Conservation (phyloP, 129 eudicot genomes). For the Chrysanthemum lavandulifolium region DNA sequence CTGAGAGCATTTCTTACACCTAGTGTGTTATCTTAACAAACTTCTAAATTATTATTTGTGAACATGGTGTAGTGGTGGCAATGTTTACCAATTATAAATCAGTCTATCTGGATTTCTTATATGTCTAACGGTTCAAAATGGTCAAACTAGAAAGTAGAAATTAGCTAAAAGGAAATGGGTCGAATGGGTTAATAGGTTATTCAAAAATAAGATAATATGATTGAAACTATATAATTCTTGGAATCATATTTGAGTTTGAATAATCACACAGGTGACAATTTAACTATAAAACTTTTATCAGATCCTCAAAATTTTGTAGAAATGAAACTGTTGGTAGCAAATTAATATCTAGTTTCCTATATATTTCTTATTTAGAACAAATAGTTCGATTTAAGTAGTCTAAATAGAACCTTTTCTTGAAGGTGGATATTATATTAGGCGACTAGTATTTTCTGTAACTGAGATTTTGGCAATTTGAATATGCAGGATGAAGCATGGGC, state of each 20-base stretch:
- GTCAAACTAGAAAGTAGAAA: too few species aligned
- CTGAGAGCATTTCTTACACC: neutral
- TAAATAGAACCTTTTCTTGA: neutral
- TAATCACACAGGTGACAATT: neutral
- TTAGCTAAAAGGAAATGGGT: too few species aligned
- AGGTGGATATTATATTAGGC: neutral
- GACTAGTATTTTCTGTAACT: neutral
- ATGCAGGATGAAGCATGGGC: constrained; percentile 99
- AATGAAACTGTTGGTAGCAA: neutral
- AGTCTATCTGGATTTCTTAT: neutral
- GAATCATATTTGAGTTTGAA: neutral
- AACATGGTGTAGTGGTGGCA: neutral
- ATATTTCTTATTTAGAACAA: too few species aligned
- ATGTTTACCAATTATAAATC: neutral
- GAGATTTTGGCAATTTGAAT: constrained; percentile 21
- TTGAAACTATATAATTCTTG: too few species aligned
- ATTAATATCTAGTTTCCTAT: neutral
- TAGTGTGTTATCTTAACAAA: neutral
- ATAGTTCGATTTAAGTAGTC: neutral
- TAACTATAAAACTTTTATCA: neutral
- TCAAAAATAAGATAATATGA: too few species aligned
- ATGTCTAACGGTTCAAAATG: too few species aligned
- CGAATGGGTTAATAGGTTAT: too few species aligned
- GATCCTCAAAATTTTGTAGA: neutral
- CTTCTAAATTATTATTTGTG: neutral